Percentiles rank a stretch among this genome's conserved stretches.
Evolutionary conservation across 306 rosid genomes (phyloP).

Genomic region (Pyrus communis): DNA sequence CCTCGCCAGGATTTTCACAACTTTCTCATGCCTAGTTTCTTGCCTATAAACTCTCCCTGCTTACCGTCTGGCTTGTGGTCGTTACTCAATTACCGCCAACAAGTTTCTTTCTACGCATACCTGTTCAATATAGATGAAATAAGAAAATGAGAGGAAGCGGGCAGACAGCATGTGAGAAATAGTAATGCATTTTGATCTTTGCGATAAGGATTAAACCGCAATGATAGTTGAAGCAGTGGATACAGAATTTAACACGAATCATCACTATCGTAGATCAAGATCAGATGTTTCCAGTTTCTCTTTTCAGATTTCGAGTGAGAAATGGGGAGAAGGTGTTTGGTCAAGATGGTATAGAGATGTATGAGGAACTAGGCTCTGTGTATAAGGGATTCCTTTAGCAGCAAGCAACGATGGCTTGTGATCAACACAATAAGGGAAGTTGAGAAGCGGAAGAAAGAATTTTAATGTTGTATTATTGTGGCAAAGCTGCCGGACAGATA

Average conservation of each 20-base stretch:
- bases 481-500: background rate
- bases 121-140: constrained; percentile 35
- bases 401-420: background rate
- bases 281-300: background rate
- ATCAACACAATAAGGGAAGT: background rate
- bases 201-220: background rate
- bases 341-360: background rate
- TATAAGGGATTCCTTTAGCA: background rate
- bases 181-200: background rate
- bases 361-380: background rate
- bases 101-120: constrained; percentile 30
- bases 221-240: background rate
- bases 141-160: background rate
- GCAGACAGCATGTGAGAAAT: background rate
- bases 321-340: background rate
- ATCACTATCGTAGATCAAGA: background rate
- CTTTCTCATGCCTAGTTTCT: background rate
- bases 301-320: background rate
- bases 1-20: background rate
- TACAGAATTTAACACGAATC: background rate
- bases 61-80: background rate
- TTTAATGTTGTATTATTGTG: background rate
- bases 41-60: background rate
- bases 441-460: background rate
- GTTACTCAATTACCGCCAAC: constrained; percentile 16